Conservation (phyloP, 2,329 filamentous ascomycete genomes). For the Botrytis pseudocinerea region DNA sequence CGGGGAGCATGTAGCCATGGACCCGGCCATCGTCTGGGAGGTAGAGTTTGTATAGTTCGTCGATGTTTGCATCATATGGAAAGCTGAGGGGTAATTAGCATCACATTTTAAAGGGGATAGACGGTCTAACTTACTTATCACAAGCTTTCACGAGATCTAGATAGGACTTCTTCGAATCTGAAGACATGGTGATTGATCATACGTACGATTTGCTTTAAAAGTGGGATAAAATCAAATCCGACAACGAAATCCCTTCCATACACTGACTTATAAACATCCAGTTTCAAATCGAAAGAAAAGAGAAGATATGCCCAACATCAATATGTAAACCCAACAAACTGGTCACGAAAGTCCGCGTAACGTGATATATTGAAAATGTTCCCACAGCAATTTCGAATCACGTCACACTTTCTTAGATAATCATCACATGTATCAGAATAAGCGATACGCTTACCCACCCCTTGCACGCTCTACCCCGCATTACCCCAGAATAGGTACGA, state of each 20-base stretch:
- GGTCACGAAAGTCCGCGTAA: background rate
- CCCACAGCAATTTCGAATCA: background rate
- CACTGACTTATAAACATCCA: background rate
- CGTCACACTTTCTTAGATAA: background rate
- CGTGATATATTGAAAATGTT: background rate
- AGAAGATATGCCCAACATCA: background rate
- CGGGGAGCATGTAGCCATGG: slow-evolving; percentile 52
- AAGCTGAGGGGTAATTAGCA: background rate
- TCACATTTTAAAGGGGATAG: accelerated
- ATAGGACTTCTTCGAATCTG: slow-evolving; percentile 28
- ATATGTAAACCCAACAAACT: background rate
- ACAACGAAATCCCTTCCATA: background rate
- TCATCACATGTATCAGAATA: background rate
- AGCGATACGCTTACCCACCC: slow-evolving; percentile 1
- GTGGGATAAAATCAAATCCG: background rate
- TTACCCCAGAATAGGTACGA: slow-evolving; percentile 5
- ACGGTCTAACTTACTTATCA: slow-evolving; percentile 45
- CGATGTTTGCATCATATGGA: slow-evolving; percentile 25
- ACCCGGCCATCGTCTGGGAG: slow-evolving; percentile 48
- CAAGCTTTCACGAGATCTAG: slow-evolving; percentile 45
- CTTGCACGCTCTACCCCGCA: slow-evolving; percentile 5
- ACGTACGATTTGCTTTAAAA: background rate
- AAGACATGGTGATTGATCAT: background rate
- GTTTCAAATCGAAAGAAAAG: background rate
- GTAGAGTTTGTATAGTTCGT: slow-evolving; percentile 46